A percentile compares a stretch with the other conserved stretches of the same genome.
phyloP scores from a whole-genome alignment of 75 land plant species.

The Cupressus sempervirens region DNA sequence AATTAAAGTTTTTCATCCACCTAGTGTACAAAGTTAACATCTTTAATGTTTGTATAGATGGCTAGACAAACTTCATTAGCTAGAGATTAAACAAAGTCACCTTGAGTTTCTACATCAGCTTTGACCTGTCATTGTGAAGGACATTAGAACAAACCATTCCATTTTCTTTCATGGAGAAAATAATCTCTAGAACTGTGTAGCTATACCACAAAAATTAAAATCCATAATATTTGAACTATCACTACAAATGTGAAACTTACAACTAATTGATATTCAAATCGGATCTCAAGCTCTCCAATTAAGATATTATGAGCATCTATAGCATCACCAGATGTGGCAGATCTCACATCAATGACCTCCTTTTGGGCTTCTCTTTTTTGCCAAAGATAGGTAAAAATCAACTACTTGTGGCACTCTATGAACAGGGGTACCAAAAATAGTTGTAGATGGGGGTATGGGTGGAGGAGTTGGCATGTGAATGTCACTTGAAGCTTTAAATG shows the following conservation, averaged over 20 bases:
- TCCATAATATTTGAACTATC: neutral
- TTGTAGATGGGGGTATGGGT: constrained; percentile 43
- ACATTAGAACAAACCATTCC: neutral
- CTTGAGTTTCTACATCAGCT: constrained; percentile 99
- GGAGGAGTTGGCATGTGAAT: constrained; percentile 29
- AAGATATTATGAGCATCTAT: constrained; percentile 74
- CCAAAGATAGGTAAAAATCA: constrained; percentile 86
- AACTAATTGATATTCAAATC: constrained; percentile 82
- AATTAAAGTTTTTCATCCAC: constrained; percentile 99
- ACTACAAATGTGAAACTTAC: constrained; percentile 35
- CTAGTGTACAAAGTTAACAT: constrained; percentile 91
- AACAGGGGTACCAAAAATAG: constrained; percentile 44
- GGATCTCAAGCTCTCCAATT: constrained; percentile 94
- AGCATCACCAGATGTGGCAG: constrained; percentile 26
- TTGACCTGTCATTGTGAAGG: constrained; percentile 69
- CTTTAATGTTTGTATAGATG: constrained; percentile 65
- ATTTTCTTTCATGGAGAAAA: neutral
- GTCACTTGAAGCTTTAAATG: constrained; percentile 17
- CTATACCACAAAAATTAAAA: neutral
- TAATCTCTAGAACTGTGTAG: neutral
- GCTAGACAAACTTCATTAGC: constrained; percentile 90
- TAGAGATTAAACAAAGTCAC: constrained; percentile 90
- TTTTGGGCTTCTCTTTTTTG: constrained; percentile 98
- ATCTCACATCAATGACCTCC: constrained; percentile 34
- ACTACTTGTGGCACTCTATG: constrained; percentile 93